Evolutionary conservation across 176 grass and related monocot species (phyloP).

Genomic region (Typha latifolia): DNA sequence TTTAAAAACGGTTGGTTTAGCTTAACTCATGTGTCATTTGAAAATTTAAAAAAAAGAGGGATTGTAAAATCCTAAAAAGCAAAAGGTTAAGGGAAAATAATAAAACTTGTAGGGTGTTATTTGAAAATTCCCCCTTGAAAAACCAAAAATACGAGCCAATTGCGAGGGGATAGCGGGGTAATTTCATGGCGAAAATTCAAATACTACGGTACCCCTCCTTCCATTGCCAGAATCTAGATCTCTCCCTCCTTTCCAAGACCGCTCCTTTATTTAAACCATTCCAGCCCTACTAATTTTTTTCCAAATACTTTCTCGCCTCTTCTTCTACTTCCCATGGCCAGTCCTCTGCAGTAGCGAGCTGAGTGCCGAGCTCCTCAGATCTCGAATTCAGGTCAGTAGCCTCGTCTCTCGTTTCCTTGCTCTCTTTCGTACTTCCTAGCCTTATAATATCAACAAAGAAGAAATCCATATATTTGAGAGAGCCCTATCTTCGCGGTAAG

Average conservation of each 20-base stretch:
- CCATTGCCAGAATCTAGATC: not conserved
- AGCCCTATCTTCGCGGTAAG: no score
- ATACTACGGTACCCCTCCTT: not conserved
- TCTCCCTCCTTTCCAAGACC: not conserved
- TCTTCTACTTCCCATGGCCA: not conserved
- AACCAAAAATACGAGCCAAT: no score
- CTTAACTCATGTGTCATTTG: no score
- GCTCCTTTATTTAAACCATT: not conserved
- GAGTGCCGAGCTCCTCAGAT: not conserved
- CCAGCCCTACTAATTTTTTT: not conserved
- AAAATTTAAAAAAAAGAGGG: no score
- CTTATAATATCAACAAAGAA: not conserved
- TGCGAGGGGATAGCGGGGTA: not conserved
- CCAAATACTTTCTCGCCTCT: not conserved
- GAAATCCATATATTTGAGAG: no score
- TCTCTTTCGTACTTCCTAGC: not conserved
- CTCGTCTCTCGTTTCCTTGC: not conserved
- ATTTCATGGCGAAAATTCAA: not conserved
- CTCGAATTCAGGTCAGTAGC: not conserved
- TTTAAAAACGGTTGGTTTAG: no score
- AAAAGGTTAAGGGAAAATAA: no score
- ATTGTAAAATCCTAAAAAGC: no score
- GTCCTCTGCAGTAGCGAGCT: not conserved
- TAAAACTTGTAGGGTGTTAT: no score
- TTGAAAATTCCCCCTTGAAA: no score